phyloP scores from a whole-genome alignment of 75 land plant genomes.

The Cryptomeria japonica region DNA sequence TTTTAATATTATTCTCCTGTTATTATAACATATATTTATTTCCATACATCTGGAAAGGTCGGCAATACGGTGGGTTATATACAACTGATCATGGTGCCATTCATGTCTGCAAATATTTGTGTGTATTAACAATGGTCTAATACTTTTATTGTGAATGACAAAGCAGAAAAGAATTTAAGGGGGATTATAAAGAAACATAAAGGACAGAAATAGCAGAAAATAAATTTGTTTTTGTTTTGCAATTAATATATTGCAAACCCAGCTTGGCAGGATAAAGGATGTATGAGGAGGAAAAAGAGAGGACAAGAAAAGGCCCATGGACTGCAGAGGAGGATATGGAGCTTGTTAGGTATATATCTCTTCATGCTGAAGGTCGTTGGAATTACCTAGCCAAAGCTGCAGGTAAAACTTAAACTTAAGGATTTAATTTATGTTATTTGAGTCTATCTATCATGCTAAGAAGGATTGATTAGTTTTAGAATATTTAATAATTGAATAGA shows the following conservation, averaged over 20 bases:
- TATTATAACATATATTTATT: no score
- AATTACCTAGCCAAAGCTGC: conserved; percentile 37
- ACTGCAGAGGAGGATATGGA: conserved; percentile 49
- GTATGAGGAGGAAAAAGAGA: conserved; percentile 13
- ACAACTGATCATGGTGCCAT: background rate
- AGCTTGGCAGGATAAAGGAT: background rate
- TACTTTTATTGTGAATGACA: no score
- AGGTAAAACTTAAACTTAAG: conserved; percentile 11
- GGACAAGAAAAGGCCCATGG: conserved; percentile 54
- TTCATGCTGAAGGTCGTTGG: conserved; percentile 52
- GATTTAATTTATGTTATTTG: background rate
- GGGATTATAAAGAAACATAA: background rate
- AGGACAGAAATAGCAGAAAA: no score
- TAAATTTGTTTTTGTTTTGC: no score
- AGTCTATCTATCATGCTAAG: background rate
- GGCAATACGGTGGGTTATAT: no score
- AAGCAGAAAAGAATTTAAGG: no score
- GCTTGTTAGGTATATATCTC: conserved; percentile 33
- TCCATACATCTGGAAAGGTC: background rate
- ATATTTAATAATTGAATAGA: no score
- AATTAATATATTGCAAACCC: no score
- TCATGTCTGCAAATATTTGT: no score
- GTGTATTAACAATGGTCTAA: background rate
- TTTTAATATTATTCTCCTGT: background rate
- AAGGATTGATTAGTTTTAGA: no score